phyloP scores from a whole-genome alignment of 1,284 basidiomycete genomes.

The Fistulina hepatica region DNA sequence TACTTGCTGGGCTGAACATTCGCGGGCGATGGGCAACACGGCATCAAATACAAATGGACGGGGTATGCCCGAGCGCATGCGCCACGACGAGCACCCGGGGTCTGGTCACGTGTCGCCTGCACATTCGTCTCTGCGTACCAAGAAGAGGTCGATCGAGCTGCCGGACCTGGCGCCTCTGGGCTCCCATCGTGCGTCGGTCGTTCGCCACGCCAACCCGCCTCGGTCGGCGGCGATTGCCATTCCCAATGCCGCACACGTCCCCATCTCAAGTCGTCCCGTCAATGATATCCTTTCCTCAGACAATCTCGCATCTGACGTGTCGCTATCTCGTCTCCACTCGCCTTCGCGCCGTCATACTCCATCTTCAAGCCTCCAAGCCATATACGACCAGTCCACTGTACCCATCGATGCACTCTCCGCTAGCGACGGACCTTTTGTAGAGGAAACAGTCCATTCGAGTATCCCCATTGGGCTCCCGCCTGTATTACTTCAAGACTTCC shows the following conservation, averaged over 20 bases:
- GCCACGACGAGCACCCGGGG: background rate
- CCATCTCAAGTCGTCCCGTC: background rate
- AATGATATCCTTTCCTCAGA: background rate
- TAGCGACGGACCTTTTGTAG: too few species aligned
- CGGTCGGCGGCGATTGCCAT: constrained; percentile 11
- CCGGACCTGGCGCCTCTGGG: constrained; percentile 62
- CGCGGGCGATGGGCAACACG: constrained; percentile 1
- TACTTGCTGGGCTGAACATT: too few species aligned
- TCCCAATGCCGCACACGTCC: too few species aligned
- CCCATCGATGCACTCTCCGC: too few species aligned
- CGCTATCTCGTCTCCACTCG: background rate
- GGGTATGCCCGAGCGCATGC: background rate
- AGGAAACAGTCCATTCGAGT: background rate
- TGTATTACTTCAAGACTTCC: background rate
- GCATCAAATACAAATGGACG: background rate
- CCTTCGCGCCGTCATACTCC: background rate
- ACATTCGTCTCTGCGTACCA: background rate
- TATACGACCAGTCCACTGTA: background rate
- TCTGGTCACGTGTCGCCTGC: background rate
- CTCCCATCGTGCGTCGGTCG: constrained; percentile 29
- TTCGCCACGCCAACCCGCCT: constrained; percentile 14
- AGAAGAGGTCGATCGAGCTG: constrained; percentile 51
- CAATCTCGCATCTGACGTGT: background rate
- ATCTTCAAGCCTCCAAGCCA: background rate
- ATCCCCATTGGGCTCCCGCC: background rate